These are phyloP conservation scores for Caloboletus firmus DNA, from an alignment of 1,284 basidiomycete species.

Conservation along the genomic window DNA sequence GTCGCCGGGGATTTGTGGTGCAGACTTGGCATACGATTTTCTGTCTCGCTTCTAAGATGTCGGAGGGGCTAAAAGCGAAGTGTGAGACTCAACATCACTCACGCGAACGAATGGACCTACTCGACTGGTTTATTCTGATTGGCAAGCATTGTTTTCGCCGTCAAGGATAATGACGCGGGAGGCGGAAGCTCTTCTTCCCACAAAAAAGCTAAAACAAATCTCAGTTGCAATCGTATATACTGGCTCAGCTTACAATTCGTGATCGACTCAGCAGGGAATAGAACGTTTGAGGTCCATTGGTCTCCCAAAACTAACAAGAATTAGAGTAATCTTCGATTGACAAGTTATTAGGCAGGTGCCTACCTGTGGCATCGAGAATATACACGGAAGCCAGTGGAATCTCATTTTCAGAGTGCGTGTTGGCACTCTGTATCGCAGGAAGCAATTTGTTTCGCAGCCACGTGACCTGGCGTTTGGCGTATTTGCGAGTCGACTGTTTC, in stretches of 20 bases:
- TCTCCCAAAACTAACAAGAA: constrained; percentile 50
- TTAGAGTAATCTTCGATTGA: neutral
- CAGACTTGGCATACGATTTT: constrained; percentile 71
- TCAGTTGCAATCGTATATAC: neutral
- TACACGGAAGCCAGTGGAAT: constrained; percentile 44
- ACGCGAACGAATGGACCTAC: constrained; percentile 39
- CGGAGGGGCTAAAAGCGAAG: constrained; percentile 40
- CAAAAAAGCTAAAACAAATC: constrained; percentile 58
- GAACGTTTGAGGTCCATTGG: constrained; percentile 59
- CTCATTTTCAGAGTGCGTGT: constrained; percentile 36
- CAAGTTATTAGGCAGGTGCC: neutral
- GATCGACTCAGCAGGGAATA: constrained; percentile 50
- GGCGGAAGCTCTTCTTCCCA: constrained; percentile 51
- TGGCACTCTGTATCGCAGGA: constrained; percentile 65
- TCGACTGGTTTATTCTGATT: constrained; percentile 46
- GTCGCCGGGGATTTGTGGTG: constrained; percentile 59
- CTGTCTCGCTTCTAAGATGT: constrained; percentile 56
- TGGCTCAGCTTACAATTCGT: constrained; percentile 43
- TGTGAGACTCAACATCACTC: constrained; percentile 5
- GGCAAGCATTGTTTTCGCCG: constrained; percentile 52
- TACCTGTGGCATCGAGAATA: constrained; percentile 79
- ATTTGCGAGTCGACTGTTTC: constrained; percentile 88
- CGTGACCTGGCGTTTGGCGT: constrained; percentile 87
- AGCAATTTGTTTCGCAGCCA: constrained; percentile 94
- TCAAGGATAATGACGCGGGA: constrained; percentile 56